Conservation (phyloP, 805 yeast genomes). For the Lachancea waltii region DNA sequence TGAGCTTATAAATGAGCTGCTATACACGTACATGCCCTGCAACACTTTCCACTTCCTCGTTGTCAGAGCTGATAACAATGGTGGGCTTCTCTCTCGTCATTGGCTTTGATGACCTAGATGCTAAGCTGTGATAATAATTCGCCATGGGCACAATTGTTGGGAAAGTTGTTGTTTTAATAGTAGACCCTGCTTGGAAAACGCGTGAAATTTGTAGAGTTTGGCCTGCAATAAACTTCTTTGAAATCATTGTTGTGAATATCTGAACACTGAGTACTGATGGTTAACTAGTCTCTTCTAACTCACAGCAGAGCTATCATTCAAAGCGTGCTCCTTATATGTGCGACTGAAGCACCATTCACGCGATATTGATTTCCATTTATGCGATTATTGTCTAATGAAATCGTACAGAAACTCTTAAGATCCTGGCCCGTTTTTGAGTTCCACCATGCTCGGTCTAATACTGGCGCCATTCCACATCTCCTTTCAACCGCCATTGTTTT, state of each 20-base stretch:
- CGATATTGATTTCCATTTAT: background rate
- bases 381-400: no score
- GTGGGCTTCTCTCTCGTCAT: constrained; percentile 12
- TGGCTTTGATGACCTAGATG: background rate
- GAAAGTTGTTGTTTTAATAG: background rate
- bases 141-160: background rate
- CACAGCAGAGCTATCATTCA: no score
- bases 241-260: background rate
- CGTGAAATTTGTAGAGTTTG: background rate
- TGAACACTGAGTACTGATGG: no score
- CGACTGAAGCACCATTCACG: background rate
- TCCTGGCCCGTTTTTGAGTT: no score
- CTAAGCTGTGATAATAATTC: background rate
- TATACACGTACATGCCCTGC: constrained; percentile 24
- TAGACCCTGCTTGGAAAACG: background rate
- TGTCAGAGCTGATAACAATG: constrained; percentile 22
- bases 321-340: no score
- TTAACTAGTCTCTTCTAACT: no score
- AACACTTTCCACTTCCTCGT: constrained; percentile 25
- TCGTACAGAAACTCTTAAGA: no score
- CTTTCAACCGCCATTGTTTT: background rate
- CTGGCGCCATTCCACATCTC: no score
- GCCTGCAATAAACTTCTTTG: background rate
- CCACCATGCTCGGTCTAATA: no score
- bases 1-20: no score